Evolutionary conservation across 495 filamentous ascomycete species (phyloP), one percentile per base, ranked within the genome.

Genomic region (Saxophila tyrrhenica): DNA sequence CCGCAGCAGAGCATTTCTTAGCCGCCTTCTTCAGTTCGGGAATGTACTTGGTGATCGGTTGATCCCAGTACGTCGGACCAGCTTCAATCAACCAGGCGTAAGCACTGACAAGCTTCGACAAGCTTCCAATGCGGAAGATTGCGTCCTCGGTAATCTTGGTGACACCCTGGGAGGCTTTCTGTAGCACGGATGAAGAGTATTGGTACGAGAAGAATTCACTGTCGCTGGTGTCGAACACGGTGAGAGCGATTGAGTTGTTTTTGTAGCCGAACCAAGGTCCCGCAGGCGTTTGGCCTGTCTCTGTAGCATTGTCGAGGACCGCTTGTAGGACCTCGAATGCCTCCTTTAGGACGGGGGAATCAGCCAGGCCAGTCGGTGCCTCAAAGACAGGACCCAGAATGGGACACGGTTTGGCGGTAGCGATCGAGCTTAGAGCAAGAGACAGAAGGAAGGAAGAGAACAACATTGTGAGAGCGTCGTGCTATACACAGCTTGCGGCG

Each of bases 91-190:
- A 64, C 16, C 73, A 70, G 0, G 70, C 59, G 43, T 76, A 67
- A 0, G 74, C 69, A 0, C 73, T 73, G 29, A 75, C 69, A 0
- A 78, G 60, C 59, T 78, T 78, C 10, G 73, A 73, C 9, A 77
- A 65, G 45, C 76, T 78, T 13, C 72, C 74, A 38, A 75, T 70
- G 0, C 75, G 62, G 43, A 67, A 77, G 0, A 78, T 67, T 1
- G 73, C 73, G 45, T 75, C 59, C 0, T 66, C 64, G 46, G 72
- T 67, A 0, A 79, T 62, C 3, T 62, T 65, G 7, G 52, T 63
- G 7, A 70, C 65, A 1, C 74, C 73, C 13, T 54, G 48, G 11
- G 45, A 63, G 50, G 7, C 13, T 13, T 35, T 5, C 13, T 35
- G 5, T 13, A 35, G 29, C 13, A 13, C 29, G 5, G 29, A 7